phyloP scores from a whole-genome alignment of 176 grass and related monocot species.

The Musa beccarii region DNA sequence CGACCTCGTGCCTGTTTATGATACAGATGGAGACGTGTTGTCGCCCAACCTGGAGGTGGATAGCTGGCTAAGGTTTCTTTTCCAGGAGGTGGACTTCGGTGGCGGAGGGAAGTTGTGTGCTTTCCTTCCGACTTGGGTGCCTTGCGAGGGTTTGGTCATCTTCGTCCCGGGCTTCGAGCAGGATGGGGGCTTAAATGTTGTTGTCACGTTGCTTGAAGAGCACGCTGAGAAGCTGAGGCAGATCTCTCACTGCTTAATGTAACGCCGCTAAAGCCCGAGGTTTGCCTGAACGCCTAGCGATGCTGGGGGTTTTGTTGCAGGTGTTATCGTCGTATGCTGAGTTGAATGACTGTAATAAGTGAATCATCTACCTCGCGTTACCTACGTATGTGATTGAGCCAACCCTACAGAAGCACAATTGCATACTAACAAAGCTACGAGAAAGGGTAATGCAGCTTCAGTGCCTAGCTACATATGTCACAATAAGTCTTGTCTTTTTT shows the following conservation, averaged over 20 bases:
- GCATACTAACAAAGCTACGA: too few species aligned
- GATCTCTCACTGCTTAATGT: slow-evolving; percentile 17
- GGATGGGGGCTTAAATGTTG: slow-evolving; percentile 14
- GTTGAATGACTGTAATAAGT: too few species aligned
- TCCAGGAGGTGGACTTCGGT: slow-evolving; percentile 41
- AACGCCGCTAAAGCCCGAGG: too few species aligned
- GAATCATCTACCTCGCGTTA: too few species aligned
- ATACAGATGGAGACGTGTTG: slow-evolving; percentile 11
- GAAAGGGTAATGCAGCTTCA: too few species aligned
- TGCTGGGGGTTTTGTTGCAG: too few species aligned
- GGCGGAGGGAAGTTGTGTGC: slow-evolving; percentile 12
- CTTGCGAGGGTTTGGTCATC: slow-evolving; percentile 9
- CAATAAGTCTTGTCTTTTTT: too few species aligned
- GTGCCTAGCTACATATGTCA: too few species aligned
- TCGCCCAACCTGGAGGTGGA: slow-evolving; percentile 39
- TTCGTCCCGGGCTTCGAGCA: slow-evolving; percentile 16
- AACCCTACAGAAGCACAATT: too few species aligned
- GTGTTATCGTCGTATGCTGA: too few species aligned
- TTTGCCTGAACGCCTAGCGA: too few species aligned
- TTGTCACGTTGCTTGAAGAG: slow-evolving; percentile 18
- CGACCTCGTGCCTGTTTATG: slow-evolving; percentile 27
- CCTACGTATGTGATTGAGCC: too few species aligned
- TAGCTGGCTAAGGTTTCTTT: slow-evolving; percentile 41
- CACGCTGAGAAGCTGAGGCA: slow-evolving; percentile 11
- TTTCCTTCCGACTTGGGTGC: slow-evolving; percentile 25